Conservation (phyloP, 257 asterid genomes). For the Nicotiana sylvestris region DNA sequence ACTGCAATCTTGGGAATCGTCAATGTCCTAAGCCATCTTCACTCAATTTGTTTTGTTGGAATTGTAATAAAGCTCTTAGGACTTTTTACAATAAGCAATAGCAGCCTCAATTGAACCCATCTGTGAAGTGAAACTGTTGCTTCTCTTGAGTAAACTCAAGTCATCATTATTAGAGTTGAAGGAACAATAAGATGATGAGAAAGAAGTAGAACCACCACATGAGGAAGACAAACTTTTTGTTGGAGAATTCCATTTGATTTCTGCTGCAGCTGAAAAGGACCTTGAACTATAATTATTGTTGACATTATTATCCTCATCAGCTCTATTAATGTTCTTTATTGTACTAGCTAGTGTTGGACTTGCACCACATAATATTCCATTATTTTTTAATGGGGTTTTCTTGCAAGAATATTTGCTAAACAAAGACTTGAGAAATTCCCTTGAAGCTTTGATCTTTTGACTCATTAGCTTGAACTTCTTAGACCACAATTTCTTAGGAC, state of each 20-base stretch:
- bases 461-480: slow-evolving; percentile 15
- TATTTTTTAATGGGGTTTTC: too few relatives aligned
- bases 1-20: background rate
- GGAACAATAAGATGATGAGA: slow-evolving; percentile 35
- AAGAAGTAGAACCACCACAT: slow-evolving; percentile 20
- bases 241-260: slow-evolving; percentile 35
- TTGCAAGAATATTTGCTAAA: slow-evolving; percentile 10
- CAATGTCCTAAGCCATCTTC: too few relatives aligned
- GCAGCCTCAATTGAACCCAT: slow-evolving; percentile 52
- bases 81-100: slow-evolving; percentile 63
- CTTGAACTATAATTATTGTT: background rate
- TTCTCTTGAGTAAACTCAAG: slow-evolving; percentile 33
- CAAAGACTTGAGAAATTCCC: background rate
- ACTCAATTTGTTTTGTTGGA: background rate
- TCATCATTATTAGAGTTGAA: slow-evolving; percentile 27
- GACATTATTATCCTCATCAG: background rate
- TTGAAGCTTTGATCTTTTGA: slow-evolving; percentile 16
- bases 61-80: slow-evolving; percentile 20
- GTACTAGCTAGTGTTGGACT: slow-evolving; percentile 30
- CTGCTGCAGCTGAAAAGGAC: slow-evolving; percentile 43
- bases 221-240: slow-evolving; percentile 23
- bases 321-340: slow-evolving; percentile 16
- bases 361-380: background rate
- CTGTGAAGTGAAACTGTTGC: slow-evolving; percentile 38
- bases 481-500: slow-evolving; percentile 21